Percentiles rank a stretch among this genome's conserved stretches.
phyloP scores from a whole-genome alignment of 2,329 filamentous ascomycete genomes.

The Plenodomus lindquistii region DNA sequence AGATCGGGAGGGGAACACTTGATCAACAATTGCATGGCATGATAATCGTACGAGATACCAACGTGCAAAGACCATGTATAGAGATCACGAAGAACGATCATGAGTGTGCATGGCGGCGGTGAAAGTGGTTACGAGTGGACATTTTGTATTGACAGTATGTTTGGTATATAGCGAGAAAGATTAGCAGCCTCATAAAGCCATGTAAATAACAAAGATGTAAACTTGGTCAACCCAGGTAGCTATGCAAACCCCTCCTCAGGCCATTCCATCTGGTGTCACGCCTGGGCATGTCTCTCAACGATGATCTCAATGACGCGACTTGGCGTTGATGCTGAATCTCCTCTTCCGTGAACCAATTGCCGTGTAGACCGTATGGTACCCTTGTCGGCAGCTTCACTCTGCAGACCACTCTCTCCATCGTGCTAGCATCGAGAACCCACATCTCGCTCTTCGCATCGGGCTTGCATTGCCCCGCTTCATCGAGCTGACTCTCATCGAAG shows the following conservation, averaged over 20 bases:
- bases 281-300: constrained; percentile 8
- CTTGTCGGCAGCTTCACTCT: constrained; percentile 65
- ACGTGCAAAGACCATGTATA: background rate
- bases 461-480: constrained; percentile 53
- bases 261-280: constrained; percentile 9
- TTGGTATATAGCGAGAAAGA: background rate
- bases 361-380: constrained; percentile 69
- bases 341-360: constrained; percentile 44
- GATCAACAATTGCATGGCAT: background rate
- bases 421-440: constrained; percentile 68
- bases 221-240: constrained; percentile 7
- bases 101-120: background rate
- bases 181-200: background rate
- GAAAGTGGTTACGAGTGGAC: background rate
- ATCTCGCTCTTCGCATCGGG: constrained; percentile 58
- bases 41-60: background rate
- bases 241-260: constrained; percentile 14
- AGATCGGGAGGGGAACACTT: background rate
- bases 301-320: constrained; percentile 25
- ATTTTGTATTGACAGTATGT: background rate
- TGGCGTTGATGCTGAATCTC: constrained; percentile 37
- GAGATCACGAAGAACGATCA: background rate
- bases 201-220: background rate
- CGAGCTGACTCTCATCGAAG: constrained; percentile 69
- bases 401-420: constrained; percentile 64